Conservation (phyloP, 2,329 filamentous ascomycete species). For the Colletotrichum shisoi region DNA sequence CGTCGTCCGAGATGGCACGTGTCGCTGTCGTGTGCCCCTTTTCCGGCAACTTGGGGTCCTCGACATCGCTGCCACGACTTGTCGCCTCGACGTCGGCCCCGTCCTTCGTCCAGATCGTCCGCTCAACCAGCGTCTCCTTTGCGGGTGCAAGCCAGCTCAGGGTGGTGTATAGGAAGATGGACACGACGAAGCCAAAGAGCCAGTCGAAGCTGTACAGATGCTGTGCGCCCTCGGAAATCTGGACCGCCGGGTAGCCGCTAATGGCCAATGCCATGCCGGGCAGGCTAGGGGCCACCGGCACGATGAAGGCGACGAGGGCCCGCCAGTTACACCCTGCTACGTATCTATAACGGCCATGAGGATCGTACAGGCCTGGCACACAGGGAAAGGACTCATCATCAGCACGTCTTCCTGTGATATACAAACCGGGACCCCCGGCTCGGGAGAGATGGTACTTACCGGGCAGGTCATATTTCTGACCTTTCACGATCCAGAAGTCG, state of each 20-base stretch:
- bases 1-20: neutral
- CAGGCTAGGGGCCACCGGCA: conserved; percentile 63
- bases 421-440: neutral
- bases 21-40: conserved; percentile 12
- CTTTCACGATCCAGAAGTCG: conserved; percentile 67
- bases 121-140: conserved; percentile 30
- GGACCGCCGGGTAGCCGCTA: conserved; percentile 43
- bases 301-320: conserved; percentile 64
- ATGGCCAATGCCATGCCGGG: conserved; percentile 61
- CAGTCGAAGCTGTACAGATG: conserved; percentile 39
- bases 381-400: neutral
- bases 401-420: neutral
- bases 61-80: conserved; percentile 21
- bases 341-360: conserved; percentile 56
- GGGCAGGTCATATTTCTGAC: conserved; percentile 58
- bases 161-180: conserved; percentile 28
- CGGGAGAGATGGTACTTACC: conserved; percentile 22
- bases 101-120: conserved; percentile 31
- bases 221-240: conserved; percentile 32
- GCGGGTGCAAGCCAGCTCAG: conserved; percentile 38
- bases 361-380: conserved; percentile 45
- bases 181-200: conserved; percentile 38
- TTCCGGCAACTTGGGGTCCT: conserved; percentile 31
- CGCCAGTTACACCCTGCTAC: conserved; percentile 64
- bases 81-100: conserved; percentile 16